phyloP scores from a whole-genome alignment of 106 monocot species.

The Allium cepa region DNA sequence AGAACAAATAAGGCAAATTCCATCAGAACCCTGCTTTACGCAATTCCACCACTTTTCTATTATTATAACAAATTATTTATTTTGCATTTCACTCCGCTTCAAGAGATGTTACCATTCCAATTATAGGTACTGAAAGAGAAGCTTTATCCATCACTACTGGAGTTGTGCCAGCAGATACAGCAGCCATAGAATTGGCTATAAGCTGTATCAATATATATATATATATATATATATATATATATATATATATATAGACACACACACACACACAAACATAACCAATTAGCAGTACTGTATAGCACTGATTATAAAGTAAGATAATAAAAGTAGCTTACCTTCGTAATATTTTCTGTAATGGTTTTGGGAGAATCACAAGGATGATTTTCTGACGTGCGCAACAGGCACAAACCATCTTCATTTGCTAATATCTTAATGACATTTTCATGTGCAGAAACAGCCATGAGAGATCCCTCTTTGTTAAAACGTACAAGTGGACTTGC shows the following conservation, averaged over 20 bases:
- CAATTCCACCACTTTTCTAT: neutral
- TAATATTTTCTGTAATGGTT: slow-evolving; percentile 23
- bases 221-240: no score
- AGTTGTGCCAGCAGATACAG: slow-evolving; percentile 32
- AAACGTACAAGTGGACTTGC: slow-evolving; percentile 62
- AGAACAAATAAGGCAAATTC: no score
- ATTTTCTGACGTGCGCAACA: slow-evolving; percentile 44
- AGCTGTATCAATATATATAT: slow-evolving; percentile 46
- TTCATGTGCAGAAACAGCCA: slow-evolving; percentile 67
- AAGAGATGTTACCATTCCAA: slow-evolving; percentile 29
- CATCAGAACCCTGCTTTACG: no score
- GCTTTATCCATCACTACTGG: slow-evolving; percentile 33
- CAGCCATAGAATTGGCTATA: slow-evolving; percentile 33
- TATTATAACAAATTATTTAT: neutral
- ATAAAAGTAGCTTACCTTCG: neutral
- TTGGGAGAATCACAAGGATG: slow-evolving; percentile 36
- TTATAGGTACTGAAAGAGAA: slow-evolving; percentile 26
- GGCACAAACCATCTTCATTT: slow-evolving; percentile 57
- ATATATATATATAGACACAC: neutral
- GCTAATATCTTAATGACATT: slow-evolving; percentile 74
- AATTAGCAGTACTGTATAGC: neutral
- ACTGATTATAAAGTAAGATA: neutral
- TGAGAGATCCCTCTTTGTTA: slow-evolving; percentile 58
- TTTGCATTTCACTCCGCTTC: neutral
- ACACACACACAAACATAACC: neutral